phyloP scores from a whole-genome alignment of 208 protist species.

The Leishmania arabica region DNA sequence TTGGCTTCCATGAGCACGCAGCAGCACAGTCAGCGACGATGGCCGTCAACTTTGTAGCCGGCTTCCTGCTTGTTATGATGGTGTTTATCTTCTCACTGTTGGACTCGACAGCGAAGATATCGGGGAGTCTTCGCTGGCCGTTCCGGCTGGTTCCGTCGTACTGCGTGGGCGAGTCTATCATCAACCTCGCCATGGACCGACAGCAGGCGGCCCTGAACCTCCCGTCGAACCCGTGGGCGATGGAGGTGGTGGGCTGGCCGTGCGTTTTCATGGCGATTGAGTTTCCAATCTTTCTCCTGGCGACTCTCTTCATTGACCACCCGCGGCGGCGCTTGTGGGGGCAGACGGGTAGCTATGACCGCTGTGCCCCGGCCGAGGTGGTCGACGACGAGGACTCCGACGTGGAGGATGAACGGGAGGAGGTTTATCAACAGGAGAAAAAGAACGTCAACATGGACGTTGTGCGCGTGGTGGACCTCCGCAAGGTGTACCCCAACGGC shows the following conservation, averaged over 20 bases:
- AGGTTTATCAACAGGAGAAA: slow-evolving; percentile 45
- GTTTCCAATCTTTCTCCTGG: slow-evolving; percentile 52
- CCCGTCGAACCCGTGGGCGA: slow-evolving; percentile 30
- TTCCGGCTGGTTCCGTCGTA: slow-evolving; percentile 80
- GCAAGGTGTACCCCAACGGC: slow-evolving; percentile 67
- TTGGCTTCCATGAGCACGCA: slow-evolving; percentile 67
- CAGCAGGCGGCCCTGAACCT: slow-evolving; percentile 29
- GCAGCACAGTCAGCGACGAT: slow-evolving; percentile 67
- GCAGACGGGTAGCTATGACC: slow-evolving; percentile 28
- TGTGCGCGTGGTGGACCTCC: slow-evolving; percentile 65
- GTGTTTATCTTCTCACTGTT: slow-evolving; percentile 55
- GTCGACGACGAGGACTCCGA: slow-evolving; percentile 51
- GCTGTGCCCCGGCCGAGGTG: slow-evolving; percentile 27
- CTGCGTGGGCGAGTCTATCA: slow-evolving; percentile 80
- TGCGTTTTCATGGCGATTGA: slow-evolving; percentile 67
- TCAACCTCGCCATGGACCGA: slow-evolving; percentile 51
- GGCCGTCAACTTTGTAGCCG: slow-evolving; percentile 76
- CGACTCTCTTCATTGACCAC: slow-evolving; percentile 73
- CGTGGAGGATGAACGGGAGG: slow-evolving; percentile 48
- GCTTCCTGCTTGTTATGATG: slow-evolving; percentile 69
- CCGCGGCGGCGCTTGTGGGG: slow-evolving; percentile 46
- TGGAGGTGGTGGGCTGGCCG: slow-evolving; percentile 50
- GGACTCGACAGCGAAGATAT: slow-evolving; percentile 39
- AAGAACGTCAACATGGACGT: slow-evolving; percentile 37
- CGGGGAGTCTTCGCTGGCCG: slow-evolving; percentile 42